These are phyloP conservation scores for Dothistroma septosporum DNA, from an alignment of 2,329 filamentous ascomycete genomes.

Conservation along the genomic window DNA sequence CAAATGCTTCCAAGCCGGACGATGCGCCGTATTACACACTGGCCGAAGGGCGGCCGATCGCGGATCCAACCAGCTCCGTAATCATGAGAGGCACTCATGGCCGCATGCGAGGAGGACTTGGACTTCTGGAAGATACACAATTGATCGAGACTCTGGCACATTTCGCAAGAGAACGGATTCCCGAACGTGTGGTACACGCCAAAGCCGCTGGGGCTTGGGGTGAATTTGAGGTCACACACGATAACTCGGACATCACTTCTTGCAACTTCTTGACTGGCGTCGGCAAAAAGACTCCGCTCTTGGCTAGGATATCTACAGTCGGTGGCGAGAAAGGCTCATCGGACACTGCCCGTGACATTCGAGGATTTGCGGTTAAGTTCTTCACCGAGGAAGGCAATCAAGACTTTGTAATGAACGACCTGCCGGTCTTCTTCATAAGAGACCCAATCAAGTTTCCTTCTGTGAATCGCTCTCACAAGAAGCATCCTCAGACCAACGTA, in stretches of 20 bases:
- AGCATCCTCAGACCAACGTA: conserved; percentile 23
- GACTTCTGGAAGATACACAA: conserved; percentile 55
- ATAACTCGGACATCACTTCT: conserved; percentile 54
- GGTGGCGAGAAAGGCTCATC: conserved; percentile 42
- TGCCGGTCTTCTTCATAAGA: conserved; percentile 44
- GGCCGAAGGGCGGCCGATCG: background rate
- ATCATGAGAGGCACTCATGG: background rate
- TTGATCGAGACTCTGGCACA: conserved; percentile 59
- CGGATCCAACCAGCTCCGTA: background rate
- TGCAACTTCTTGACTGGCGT: conserved; percentile 52
- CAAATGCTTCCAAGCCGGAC: background rate
- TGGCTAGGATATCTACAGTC: conserved; percentile 42
- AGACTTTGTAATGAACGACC: conserved; percentile 45
- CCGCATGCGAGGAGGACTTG: conserved; percentile 36
- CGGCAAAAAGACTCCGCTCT: conserved; percentile 52
- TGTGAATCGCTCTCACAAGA: conserved; percentile 36
- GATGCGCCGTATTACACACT: background rate
- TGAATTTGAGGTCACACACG: conserved; percentile 56
- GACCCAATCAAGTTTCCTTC: conserved; percentile 43
- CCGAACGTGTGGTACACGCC: conserved; percentile 44
- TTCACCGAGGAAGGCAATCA: conserved; percentile 52
- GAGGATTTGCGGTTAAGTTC: conserved; percentile 51
- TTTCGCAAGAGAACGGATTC: conserved; percentile 60
- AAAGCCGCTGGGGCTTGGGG: conserved; percentile 24
- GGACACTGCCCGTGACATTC: conserved; percentile 48